phyloP scores from a whole-genome alignment of 2,329 filamentous ascomycete genomes.

The Ciborinia camelliae region DNA sequence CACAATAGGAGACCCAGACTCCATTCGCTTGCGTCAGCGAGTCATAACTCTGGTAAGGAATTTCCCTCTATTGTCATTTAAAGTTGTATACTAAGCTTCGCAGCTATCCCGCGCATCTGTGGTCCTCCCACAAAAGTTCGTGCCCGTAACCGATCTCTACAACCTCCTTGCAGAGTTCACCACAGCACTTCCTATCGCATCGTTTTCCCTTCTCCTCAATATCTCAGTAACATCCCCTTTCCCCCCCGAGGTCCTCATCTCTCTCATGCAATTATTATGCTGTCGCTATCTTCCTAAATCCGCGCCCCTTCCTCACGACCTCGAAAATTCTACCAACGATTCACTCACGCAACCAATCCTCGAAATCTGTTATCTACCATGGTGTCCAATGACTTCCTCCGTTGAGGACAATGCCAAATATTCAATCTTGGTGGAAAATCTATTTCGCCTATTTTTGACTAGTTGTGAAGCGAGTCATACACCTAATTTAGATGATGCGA shows the following conservation, averaged over 20 bases:
- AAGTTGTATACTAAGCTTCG: not conserved
- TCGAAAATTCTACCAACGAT: conserved; percentile 34
- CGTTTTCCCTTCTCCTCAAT: conserved; percentile 44
- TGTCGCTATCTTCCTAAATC: conserved; percentile 43
- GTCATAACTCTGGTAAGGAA: conserved; percentile 32
- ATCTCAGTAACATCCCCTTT: conserved; percentile 40
- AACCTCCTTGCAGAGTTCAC: conserved; percentile 45
- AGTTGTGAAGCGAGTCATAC: conserved; percentile 32
- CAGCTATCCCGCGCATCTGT: conserved; percentile 37
- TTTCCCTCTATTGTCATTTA: not conserved
- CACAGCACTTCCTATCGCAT: conserved; percentile 33
- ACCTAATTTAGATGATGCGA: conserved; percentile 42
- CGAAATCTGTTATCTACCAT: conserved; percentile 52
- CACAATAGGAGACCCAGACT: conserved; percentile 34
- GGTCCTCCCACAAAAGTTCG: conserved; percentile 46
- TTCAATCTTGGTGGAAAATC: conserved; percentile 51
- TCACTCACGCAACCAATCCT: conserved; percentile 49
- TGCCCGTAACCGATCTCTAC: conserved; percentile 47
- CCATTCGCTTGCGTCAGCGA: conserved; percentile 34
- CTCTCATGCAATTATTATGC: conserved; percentile 52
- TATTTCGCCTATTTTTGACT: conserved; percentile 47
- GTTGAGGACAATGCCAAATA: conserved; percentile 55
- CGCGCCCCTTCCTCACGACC: conserved; percentile 39
- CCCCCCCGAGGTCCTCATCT: conserved; percentile 41
- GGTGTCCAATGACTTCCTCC: conserved; percentile 46